Evolutionary conservation across 139 green algal species (phyloP), one percentile per base, ranked within the genome.

Genomic region (Yamagishiella unicocca): DNA sequence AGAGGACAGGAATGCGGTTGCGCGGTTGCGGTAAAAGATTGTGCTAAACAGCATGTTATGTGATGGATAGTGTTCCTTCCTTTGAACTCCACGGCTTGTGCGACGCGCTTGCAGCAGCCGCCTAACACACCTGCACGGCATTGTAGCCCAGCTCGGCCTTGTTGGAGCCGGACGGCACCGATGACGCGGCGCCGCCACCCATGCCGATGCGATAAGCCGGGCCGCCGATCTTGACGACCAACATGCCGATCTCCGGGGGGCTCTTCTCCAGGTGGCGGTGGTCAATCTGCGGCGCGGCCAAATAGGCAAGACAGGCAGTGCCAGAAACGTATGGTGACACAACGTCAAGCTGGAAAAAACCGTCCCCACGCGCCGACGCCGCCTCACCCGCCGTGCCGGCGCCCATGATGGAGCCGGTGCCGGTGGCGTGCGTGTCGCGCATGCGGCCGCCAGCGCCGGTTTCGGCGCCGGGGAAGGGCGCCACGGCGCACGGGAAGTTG

Each of bases 171-270:
- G 90, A 93, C 40, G 96, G 94, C 70, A 98, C 92, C 24, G 90
- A 96, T 64, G 95, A 98, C 0, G 98, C 98, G 6, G 98, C 98
- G 58, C 98, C 98, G 37, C 98, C 98, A 66, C 98, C 98, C 96
- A 99, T 99, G 85, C 98, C 98, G 88, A 99, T 99, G 89, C 98
- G 94, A 92, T 99, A 99, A 21, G 98, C 98, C 1, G 98, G 98
- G 38, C 98, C 97, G 67, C 98, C 98, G 80, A 99, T 99, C 93
- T 99, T 99, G 40, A 99, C 96, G 7, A 99, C 95, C 40, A 99
- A 92, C 97, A 99, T 99, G 83, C 95, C 96, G 14, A 99, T 54
- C 84, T 97, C 94, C 4, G 93, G 62, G 53, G 89, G 76, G 19
- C 54, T 67, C 87, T 96, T 96, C 12, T 95, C 75, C 74, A 96